Base-by-base conservation (phyloP, 352 stramenopile species). In the Pythium guiyangense region DNA sequence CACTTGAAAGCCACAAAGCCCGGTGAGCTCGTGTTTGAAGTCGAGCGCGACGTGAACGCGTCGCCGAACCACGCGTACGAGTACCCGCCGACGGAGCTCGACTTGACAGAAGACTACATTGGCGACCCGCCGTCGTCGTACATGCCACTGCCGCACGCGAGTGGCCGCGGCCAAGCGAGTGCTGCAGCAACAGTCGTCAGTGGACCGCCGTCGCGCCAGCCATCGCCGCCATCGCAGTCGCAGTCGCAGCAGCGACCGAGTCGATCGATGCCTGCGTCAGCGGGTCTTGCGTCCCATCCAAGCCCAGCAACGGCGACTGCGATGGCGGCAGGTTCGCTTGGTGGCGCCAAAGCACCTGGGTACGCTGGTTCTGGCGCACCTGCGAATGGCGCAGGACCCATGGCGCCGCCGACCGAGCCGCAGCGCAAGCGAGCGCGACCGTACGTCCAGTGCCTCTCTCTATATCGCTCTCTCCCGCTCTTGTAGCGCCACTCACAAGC, bases 11-110 rank as follows among this genome's bases (percentile, higher is more conserved):
- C 69, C 1, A 76, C 68, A 2, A 64, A 59, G 34, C 69, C 77
- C 0, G 74, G 78, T 10, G 67, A 76, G 44, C 60, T 91, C 11
- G 54, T 79, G 35, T 87, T 89, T 54, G 65, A 84, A 29, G 72
- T 91, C 11, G 78, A 89, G 26, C 67, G 81, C 6, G 35, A 58
- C 22, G 31, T 54, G 8, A 46, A 54, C 15, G 15, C 39, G 10
- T 47, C 31, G 26, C 59, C 49, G 4, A 46, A 54, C 8, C 52
- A 49, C 52, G 40, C 27, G 46, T 60, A 65, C 20, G 45, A 50
- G 10, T 60, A 60, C 39, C 20, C 42, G 10, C 29, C 20, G 11
- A 31, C 11, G 2, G 52, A 61, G 22, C n/a, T 56, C 9, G 56
- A 62, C 31, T 20, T 27, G 1, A 27, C 48, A 6, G 55, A 61